Percentiles rank a stretch among this genome's conserved stretches.
Evolutionary conservation across 1,139 yeast species (phyloP).

Genomic region (Kodamaea sp.): DNA sequence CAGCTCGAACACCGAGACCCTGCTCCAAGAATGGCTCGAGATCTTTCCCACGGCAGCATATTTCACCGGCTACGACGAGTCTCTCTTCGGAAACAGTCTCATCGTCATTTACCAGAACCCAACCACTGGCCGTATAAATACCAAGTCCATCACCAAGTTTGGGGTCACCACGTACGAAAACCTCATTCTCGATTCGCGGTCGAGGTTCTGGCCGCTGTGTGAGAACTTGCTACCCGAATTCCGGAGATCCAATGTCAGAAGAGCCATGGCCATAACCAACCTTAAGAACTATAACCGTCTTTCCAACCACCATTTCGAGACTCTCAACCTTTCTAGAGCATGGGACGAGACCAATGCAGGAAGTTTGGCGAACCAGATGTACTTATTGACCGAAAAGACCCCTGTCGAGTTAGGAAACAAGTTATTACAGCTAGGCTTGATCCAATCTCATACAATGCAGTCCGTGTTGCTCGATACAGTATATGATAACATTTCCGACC

Average conservation of each 20-base stretch:
- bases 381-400: constrained; percentile 45
- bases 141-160: constrained; percentile 65
- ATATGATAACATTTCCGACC: constrained; percentile 54
- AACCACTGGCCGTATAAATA: constrained; percentile 48
- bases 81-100: constrained; percentile 52
- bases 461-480: constrained; percentile 72
- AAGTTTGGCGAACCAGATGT: constrained; percentile 62
- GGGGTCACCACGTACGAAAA: constrained; percentile 67
- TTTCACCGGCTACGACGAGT: constrained; percentile 53
- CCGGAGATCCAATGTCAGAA: constrained; percentile 60
- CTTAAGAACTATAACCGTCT: constrained; percentile 68
- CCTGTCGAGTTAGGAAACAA: constrained; percentile 61
- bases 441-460: constrained; percentile 54
- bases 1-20: too few species aligned
- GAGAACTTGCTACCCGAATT: constrained; percentile 58
- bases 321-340: constrained; percentile 13
- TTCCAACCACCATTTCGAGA: constrained; percentile 24
- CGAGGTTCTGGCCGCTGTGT: constrained; percentile 79
- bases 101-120: constrained; percentile 55
- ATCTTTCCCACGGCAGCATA: constrained; percentile 55
- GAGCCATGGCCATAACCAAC: constrained; percentile 73
- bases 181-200: constrained; percentile 58
- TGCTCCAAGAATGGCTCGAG: constrained; percentile 35
- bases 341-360: constrained; percentile 88
- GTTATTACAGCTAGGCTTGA: constrained; percentile 54